A percentile compares a stretch with the other conserved stretches of the same genome.
Conservation (phyloP, 2,329 filamentous ascomycete species). For the Ophiostoma piceae region DNA sequence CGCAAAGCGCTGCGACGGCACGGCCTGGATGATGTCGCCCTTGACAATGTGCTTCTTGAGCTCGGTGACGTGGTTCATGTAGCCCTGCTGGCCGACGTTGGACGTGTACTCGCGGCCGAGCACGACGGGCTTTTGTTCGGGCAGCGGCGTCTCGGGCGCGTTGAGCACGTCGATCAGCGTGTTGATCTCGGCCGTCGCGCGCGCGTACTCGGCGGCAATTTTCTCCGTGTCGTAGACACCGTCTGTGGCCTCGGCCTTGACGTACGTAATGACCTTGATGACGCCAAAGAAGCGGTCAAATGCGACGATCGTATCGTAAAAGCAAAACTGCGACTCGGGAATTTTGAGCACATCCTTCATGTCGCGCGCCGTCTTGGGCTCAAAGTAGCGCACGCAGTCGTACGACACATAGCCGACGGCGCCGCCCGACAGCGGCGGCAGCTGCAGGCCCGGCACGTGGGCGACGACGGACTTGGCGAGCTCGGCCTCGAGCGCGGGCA, state of each 20-base stretch:
- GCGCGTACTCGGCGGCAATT: slow-evolving; percentile 64
- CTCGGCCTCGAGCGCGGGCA: slow-evolving; percentile 76
- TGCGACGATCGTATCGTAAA: slow-evolving; percentile 89
- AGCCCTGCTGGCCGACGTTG: slow-evolving; percentile 83
- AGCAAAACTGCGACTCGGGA: slow-evolving; percentile 93
- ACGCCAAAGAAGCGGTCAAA: slow-evolving; percentile 93
- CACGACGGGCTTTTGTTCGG: slow-evolving; percentile 66
- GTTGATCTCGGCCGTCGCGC: slow-evolving; percentile 59
- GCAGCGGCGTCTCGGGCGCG: slow-evolving; percentile 68
- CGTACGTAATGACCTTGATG: slow-evolving; percentile 88
- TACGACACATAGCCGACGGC: slow-evolving; percentile 97
- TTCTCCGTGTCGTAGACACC: slow-evolving; percentile 24
- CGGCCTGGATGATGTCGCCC: slow-evolving; percentile 96
- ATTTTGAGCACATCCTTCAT: slow-evolving; percentile 85
- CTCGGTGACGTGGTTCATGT: slow-evolving; percentile 78
- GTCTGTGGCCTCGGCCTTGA: slow-evolving; percentile 47
- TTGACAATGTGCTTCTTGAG: slow-evolving; percentile 86
- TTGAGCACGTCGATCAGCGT: slow-evolving; percentile 67
- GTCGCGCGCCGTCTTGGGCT: slow-evolving; percentile 86
- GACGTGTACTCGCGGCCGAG: slow-evolving; percentile 76
- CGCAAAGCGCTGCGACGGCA: slow-evolving; percentile 88
- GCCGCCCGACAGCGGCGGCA: slow-evolving; percentile 84
- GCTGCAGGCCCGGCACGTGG: slow-evolving; percentile 70
- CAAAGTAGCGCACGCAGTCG: slow-evolving; percentile 82
- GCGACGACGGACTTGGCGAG: slow-evolving; percentile 74